A percentile compares a stretch with the other conserved stretches of the same genome.
Conservation (phyloP, 495 filamentous ascomycete genomes). For the Chaetomium fimeti region DNA sequence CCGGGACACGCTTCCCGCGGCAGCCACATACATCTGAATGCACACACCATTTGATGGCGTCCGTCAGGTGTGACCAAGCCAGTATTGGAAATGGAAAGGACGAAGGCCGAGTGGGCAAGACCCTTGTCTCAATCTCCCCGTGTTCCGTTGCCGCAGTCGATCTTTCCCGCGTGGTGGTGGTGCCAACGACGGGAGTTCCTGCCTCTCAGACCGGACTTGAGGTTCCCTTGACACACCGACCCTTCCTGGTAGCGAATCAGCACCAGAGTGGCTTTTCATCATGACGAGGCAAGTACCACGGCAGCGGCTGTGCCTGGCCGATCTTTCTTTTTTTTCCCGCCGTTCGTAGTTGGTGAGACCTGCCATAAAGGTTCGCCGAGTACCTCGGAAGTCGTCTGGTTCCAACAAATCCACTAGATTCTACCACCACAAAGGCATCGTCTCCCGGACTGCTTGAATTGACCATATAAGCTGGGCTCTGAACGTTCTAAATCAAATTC, state of each 20-base stretch:
- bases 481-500: neutral
- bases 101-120: neutral
- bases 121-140: neutral
- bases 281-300: slow-evolving; percentile 2
- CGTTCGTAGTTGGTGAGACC: neutral
- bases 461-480: neutral
- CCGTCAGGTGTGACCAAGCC: neutral
- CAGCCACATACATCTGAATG: neutral
- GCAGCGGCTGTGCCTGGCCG: neutral
- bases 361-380: neutral
- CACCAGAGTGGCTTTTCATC: neutral
- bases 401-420: neutral
- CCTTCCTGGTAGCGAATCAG: neutral
- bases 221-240: neutral
- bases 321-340: neutral
- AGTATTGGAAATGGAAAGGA: no score
- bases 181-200: neutral
- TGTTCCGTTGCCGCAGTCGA: neutral
- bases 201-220: neutral
- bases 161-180: neutral
- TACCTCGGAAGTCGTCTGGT: neutral
- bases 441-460: neutral
- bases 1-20: neutral
- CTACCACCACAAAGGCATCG: neutral
- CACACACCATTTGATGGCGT: neutral